Conservation (phyloP, 257 asterid genomes). For the Nicotiana tabacum region DNA sequence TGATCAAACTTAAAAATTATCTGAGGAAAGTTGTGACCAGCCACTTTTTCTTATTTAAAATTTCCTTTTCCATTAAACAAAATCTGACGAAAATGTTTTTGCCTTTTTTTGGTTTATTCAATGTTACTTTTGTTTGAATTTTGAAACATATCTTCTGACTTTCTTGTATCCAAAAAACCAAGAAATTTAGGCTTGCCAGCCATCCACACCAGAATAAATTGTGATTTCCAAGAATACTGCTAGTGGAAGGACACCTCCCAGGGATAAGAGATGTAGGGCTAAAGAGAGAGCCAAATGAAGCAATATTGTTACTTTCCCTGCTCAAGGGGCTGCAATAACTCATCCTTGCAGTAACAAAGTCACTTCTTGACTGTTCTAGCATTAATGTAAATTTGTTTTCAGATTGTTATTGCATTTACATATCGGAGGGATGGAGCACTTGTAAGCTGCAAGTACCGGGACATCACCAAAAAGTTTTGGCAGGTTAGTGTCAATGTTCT, state of each 20-base stretch:
- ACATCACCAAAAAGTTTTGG: conserved; percentile 61
- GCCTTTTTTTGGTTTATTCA: not conserved
- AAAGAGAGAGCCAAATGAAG: not conserved
- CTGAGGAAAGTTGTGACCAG: not conserved
- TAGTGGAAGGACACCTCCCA: conserved; percentile 3
- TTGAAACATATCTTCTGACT: not conserved
- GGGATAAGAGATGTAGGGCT: not conserved
- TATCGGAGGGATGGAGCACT: conserved; percentile 65
- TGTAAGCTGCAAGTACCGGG: conserved; percentile 91
- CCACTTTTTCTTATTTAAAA: not conserved
- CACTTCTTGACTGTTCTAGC: not conserved
- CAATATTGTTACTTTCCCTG: not conserved
- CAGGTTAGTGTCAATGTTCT: conserved; percentile 42
- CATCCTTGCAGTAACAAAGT: not conserved
- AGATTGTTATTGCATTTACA: conserved; percentile 84
- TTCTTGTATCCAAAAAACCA: conserved; percentile 2
- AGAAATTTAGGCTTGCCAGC: not conserved
- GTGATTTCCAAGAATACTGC: not conserved
- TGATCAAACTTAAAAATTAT: not conserved
- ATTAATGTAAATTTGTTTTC: conserved; percentile 9
- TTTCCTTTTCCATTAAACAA: not conserved
- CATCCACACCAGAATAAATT: conserved; percentile 3
- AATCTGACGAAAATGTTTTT: not conserved
- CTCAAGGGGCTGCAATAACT: not conserved
- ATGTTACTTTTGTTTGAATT: not conserved